Evolutionary conservation across 129 eudicot genomes (phyloP).

Genomic region (Rutidosis leptorrhynchoides): DNA sequence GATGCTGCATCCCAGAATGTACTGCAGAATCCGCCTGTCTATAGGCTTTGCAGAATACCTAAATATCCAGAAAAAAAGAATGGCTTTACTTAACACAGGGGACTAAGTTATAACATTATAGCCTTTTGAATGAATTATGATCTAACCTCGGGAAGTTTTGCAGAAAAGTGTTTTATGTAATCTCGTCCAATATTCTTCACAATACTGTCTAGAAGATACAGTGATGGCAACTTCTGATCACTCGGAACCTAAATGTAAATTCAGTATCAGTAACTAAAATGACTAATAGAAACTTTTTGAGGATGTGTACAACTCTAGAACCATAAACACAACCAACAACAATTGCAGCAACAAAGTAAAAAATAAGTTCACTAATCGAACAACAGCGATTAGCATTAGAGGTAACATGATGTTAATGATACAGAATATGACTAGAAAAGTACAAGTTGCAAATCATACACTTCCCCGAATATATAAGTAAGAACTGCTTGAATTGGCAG

Average conservation of each 20-base stretch:
- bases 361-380: background rate
- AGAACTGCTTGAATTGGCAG: slow-evolving; percentile 6
- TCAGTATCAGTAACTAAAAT: slow-evolving; percentile 30
- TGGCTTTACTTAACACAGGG: background rate
- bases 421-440: background rate
- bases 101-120: background rate
- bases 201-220: slow-evolving; percentile 91
- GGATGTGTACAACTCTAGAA: slow-evolving; percentile 14
- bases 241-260: slow-evolving; percentile 69
- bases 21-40: slow-evolving; percentile 72
- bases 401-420: background rate
- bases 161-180: slow-evolving; percentile 77
- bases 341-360: background rate
- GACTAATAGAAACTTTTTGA: background rate
- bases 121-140: background rate
- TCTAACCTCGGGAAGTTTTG: slow-evolving; percentile 92
- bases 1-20: slow-evolving; percentile 86
- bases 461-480: background rate
- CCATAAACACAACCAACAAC: background rate
- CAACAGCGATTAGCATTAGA: slow-evolving; percentile 5
- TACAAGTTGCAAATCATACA: background rate
- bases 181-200: slow-evolving; percentile 97
- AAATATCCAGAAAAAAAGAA: slow-evolving; percentile 8
- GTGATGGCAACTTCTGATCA: slow-evolving; percentile 93
- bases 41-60: slow-evolving; percentile 98